Evolutionary conservation across 352 stramenopile species (phyloP).

Genomic region (Pythium angustatum): DNA sequence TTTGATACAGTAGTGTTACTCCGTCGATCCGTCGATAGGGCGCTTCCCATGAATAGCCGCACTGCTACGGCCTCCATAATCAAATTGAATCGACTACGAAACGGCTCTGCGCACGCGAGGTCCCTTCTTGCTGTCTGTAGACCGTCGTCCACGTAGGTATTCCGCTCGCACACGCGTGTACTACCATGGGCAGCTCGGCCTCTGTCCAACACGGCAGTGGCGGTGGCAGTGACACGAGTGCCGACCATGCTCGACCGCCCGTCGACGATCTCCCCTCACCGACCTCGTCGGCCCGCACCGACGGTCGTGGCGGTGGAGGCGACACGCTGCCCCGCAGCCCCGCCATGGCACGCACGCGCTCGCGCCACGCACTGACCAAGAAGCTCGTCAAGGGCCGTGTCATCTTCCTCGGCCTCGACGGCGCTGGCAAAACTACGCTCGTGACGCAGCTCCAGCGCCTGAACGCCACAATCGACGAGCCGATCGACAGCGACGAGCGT

Average conservation of each 20-base stretch:
- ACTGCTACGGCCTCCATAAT: background rate
- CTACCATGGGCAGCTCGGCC: constrained; percentile 19
- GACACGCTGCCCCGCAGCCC: background rate
- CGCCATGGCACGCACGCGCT: background rate
- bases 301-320: constrained; percentile 8
- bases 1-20: too few species aligned
- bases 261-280: background rate
- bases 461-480: background rate
- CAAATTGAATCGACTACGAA: background rate
- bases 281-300: background rate
- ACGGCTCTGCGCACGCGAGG: too few species aligned
- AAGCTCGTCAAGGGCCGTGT: constrained; percentile 45
- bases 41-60: too few species aligned
- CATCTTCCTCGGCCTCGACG: constrained; percentile 54
- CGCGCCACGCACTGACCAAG: constrained; percentile 36
- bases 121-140: too few species aligned
- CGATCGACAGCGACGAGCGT: background rate
- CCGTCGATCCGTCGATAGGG: too few species aligned
- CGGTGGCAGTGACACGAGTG: background rate
- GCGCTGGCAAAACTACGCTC: constrained; percentile 62
- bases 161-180: too few species aligned
- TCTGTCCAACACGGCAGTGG: constrained; percentile 5
- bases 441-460: constrained; percentile 42
- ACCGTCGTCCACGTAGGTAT: too few species aligned
- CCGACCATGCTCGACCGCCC: background rate